phyloP scores from a whole-genome alignment of 306 rosid species.

The Quercus engelmannii region DNA sequence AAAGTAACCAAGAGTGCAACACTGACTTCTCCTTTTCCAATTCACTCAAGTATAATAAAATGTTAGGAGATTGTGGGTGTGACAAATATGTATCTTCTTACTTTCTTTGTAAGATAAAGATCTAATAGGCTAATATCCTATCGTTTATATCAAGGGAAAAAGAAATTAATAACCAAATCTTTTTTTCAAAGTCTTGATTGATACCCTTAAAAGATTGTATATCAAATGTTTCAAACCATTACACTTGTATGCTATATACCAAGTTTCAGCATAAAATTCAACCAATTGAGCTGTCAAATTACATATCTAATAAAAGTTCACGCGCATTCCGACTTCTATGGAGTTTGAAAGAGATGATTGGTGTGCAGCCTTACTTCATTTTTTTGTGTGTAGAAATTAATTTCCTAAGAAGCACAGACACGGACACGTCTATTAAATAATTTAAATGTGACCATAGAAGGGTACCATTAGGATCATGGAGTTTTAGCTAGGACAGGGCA shows the following conservation, averaged over 20 bases:
- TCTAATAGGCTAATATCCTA: too few species aligned
- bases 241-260: background rate
- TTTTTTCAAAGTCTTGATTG: background rate
- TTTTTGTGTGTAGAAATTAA: too few species aligned
- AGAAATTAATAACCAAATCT: background rate
- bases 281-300: background rate
- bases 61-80: background rate
- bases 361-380: too few species aligned
- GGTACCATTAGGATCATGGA: too few species aligned
- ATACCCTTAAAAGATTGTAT: background rate
- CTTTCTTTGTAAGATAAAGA: background rate
- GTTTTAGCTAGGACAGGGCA: too few species aligned
- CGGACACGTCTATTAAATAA: too few species aligned
- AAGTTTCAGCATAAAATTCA: background rate
- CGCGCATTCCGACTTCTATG: too few species aligned
- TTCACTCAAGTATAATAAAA: background rate
- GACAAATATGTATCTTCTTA: background rate
- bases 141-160: too few species aligned
- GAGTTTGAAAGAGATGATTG: too few species aligned
- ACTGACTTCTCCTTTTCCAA: background rate
- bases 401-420: too few species aligned
- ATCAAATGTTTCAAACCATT: background rate
- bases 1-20: background rate
- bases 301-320: too few species aligned
- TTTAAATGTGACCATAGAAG: too few species aligned